Evolutionary conservation across 2,329 filamentous ascomycete species (phyloP).

Genomic region (Cladobotryum protrusum): DNA sequence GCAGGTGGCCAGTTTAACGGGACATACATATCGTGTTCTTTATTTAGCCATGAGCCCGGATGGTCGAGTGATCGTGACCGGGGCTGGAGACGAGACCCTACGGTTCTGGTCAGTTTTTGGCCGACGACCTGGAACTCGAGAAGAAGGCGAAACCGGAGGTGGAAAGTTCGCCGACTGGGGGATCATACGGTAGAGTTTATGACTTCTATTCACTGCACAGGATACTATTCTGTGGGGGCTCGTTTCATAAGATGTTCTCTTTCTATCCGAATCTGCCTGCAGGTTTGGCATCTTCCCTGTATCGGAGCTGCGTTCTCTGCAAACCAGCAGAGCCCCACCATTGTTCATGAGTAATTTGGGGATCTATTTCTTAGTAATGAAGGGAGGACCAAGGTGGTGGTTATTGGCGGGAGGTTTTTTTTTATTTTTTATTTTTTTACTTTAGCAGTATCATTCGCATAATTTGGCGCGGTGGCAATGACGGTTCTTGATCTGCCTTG

Average conservation of each 20-base stretch:
- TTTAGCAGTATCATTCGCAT: conserved; percentile 23
- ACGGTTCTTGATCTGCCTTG: conserved; percentile 1
- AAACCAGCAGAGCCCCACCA: too few species aligned
- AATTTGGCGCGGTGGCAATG: conserved; percentile 21
- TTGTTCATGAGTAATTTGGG: too few species aligned
- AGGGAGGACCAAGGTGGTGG: too few species aligned
- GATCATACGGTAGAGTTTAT: conserved; percentile 58
- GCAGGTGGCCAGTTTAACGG: conserved; percentile 89
- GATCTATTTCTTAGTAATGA: conserved; percentile 1
- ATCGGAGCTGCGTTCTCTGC: too few species aligned
- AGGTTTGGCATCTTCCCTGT: too few species aligned
- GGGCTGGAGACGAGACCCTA: conserved; percentile 91
- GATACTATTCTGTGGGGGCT: too few species aligned
- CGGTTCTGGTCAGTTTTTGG: conserved; percentile 97
- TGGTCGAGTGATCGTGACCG: conserved; percentile 87
- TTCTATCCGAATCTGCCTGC: too few species aligned
- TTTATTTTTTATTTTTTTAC: background rate
- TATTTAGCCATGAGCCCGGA: conserved; percentile 98
- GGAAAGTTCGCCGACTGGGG: conserved; percentile 71
- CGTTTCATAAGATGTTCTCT: too few species aligned
- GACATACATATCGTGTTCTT: conserved; percentile 92
- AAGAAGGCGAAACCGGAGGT: conserved; percentile 56
- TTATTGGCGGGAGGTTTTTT: background rate
- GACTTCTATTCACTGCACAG: too few species aligned
- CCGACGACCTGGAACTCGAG: conserved; percentile 65